Percentiles rank a stretch among this genome's conserved stretches.
Evolutionary conservation across 139 green algal species (phyloP).

Genomic region (Pleodorina starrii): DNA sequence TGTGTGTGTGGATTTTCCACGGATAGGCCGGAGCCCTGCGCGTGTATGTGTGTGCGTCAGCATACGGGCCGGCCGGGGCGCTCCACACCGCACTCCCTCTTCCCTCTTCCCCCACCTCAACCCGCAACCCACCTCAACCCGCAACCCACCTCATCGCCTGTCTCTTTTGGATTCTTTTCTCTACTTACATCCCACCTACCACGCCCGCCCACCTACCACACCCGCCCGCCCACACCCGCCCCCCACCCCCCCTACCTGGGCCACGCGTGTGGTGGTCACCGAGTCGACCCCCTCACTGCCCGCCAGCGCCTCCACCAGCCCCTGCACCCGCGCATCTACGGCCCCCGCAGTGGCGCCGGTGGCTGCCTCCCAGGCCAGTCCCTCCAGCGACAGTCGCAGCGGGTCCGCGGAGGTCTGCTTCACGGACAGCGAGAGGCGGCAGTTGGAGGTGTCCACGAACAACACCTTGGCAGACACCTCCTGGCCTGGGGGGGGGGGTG

Average conservation of each 20-base stretch:
- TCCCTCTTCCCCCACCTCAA: too few relatives aligned
- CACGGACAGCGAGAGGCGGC: slow-evolving; percentile 58
- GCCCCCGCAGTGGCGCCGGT: neutral
- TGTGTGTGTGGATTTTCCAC: neutral
- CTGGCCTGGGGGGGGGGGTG: slow-evolving; percentile 39
- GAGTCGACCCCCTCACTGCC: neutral
- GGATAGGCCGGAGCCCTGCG: too few relatives aligned
- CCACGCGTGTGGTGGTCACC: neutral
- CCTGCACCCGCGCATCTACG: neutral
- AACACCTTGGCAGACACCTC: slow-evolving; percentile 50
- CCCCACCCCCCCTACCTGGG: neutral
- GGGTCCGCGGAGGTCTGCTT: slow-evolving; percentile 45
- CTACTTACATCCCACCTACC: too few relatives aligned
- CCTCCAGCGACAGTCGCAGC: slow-evolving; percentile 30
- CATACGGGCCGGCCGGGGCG: too few relatives aligned
- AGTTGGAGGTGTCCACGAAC: slow-evolving; percentile 43
- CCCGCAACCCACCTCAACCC: too few relatives aligned
- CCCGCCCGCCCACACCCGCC: neutral
- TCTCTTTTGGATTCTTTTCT: too few relatives aligned
- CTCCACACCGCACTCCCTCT: too few relatives aligned
- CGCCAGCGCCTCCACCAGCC: slow-evolving; percentile 10
- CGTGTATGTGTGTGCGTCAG: too few relatives aligned
- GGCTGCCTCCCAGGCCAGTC: slow-evolving; percentile 18
- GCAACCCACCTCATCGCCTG: too few relatives aligned
- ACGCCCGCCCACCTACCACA: too few relatives aligned